Conservation (phyloP, 2,329 filamentous ascomycete genomes). For the Fusarium brevicatenulatum region DNA sequence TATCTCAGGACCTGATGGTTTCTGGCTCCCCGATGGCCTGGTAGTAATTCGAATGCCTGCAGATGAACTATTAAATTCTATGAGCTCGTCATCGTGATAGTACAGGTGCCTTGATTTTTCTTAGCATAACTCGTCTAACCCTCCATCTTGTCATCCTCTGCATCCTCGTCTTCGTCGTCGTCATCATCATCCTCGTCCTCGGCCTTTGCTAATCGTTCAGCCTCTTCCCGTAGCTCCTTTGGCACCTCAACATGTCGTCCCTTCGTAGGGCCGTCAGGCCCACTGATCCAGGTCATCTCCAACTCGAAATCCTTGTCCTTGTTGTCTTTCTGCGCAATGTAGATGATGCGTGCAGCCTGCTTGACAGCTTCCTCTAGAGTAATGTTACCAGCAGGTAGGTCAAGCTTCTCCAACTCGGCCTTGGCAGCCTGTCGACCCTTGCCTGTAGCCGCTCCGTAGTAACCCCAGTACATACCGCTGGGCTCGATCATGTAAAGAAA, state of each 20-base stretch:
- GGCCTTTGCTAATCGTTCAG: conserved; percentile 91
- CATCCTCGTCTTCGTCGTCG: conserved; percentile 71
- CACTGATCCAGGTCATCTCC: conserved; percentile 98
- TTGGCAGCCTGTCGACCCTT: conserved; percentile 98
- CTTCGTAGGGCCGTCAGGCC: conserved; percentile 84
- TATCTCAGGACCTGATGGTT: neutral
- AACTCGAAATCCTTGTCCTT: conserved; percentile 99
- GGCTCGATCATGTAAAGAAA: conserved; percentile 99
- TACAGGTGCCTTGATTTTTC: conserved; percentile 46
- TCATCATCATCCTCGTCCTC: conserved; percentile 85
- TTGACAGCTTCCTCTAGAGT: conserved; percentile 90
- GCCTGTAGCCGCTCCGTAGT: conserved; percentile 96
- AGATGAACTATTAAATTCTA: conserved; percentile 50
- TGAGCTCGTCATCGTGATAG: conserved; percentile 50
- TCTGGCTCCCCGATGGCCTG: neutral
- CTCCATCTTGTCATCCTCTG: conserved; percentile 84
- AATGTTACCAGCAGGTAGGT: conserved; percentile 80
- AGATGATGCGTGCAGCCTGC: conserved; percentile 96
- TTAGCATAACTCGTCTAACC: conserved; percentile 64
- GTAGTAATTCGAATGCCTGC: conserved; percentile 27
- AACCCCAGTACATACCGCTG: conserved; percentile 97
- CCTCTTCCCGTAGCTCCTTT: conserved; percentile 88
- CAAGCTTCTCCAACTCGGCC: conserved; percentile 97
- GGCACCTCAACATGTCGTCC: conserved; percentile 94
- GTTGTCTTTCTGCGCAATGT: conserved; percentile 97